Conservation (phyloP, 129 eudicot species). For the Ambrosia artemisiifolia region DNA sequence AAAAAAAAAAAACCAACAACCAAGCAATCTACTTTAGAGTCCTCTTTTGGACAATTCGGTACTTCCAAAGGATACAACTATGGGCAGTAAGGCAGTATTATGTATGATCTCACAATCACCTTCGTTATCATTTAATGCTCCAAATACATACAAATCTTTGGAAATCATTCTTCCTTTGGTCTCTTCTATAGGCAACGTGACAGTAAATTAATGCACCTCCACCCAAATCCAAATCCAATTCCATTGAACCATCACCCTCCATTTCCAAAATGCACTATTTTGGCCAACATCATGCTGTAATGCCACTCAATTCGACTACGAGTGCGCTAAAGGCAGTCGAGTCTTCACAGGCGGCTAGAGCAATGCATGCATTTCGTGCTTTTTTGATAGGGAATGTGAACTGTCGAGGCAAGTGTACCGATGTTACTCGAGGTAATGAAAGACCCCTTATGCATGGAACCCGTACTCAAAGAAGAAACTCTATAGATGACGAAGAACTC, state of each 20-base stretch:
- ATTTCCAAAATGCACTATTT: not conserved
- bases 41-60: not conserved
- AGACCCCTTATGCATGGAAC: slow-evolving; percentile 6
- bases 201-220: slow-evolving; percentile 20
- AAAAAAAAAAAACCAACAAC: not conserved
- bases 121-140: slow-evolving; percentile 25
- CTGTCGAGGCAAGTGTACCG: slow-evolving; percentile 34
- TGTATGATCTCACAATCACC: not conserved
- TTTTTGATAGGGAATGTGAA: slow-evolving; percentile 17
- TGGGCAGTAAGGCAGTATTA: too few species aligned
- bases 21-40: not conserved
- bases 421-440: slow-evolving; percentile 22
- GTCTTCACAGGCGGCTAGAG: slow-evolving; percentile 1
- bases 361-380: slow-evolving; percentile 20
- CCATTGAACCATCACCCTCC: not conserved
- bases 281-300: slow-evolving; percentile 16
- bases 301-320: not conserved
- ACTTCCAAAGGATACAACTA: not conserved
- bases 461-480: slow-evolving; percentile 2
- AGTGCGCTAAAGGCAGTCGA: not conserved
- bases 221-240: slow-evolving; percentile 20
- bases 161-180: slow-evolving; percentile 24
- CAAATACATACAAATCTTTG: slow-evolving; percentile 24
- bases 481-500: slow-evolving; percentile 19
- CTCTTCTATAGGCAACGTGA: not conserved